Evolutionary conservation across 768 basidiomycete genomes (phyloP), one percentile per base, ranked within the genome.

Genomic region (Trametes elegans): DNA sequence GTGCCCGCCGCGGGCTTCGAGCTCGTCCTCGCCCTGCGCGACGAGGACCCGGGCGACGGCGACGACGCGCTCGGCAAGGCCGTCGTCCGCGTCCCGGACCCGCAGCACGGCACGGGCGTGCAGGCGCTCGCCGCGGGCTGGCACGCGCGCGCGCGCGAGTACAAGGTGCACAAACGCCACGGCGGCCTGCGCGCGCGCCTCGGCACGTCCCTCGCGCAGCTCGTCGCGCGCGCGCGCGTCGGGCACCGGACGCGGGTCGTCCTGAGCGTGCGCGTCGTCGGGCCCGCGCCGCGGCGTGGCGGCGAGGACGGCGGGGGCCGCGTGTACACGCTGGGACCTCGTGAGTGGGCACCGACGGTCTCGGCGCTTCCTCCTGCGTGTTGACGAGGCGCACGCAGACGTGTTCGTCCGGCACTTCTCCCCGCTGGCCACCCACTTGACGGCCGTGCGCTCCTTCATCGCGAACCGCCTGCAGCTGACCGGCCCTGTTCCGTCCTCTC

Each of bases 391-490:
- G n/a, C 10, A 18, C 40, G 5, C 64, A 73, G 70, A 70, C 48
- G 52, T 55, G 46, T 72, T 65, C 48, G 63, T 67, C 11, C 68
- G 66, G 32, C 73, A 78, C 46, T 77, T 73, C 61, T 76, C 74
- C 9, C 77, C 77, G 8, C 64, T 77, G 26, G 72, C 43, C 53
- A 39, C 39, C 42, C 62, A 55, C 49, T 57, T 52, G 29, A 57
- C 50, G 62, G 62, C 42, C 59, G 65, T 45, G 42, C 68, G 9
- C 60, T 73, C 74, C 24, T 78, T 78, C 67, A 69, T 74, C 57
- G 74, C 75, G 4, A 76, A 74, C 61, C 72, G 75, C 46, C 49
- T 78, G 3, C 76, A 78, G 54, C 70, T 78, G 10, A 62, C 70
- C 16, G 76, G 76, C 0, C 76, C 76, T n/a, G 70, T 74, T 10